Base-by-base conservation (phyloP, 1,139 yeast genomes). In the Saccharomyces pastorianus region DNA sequence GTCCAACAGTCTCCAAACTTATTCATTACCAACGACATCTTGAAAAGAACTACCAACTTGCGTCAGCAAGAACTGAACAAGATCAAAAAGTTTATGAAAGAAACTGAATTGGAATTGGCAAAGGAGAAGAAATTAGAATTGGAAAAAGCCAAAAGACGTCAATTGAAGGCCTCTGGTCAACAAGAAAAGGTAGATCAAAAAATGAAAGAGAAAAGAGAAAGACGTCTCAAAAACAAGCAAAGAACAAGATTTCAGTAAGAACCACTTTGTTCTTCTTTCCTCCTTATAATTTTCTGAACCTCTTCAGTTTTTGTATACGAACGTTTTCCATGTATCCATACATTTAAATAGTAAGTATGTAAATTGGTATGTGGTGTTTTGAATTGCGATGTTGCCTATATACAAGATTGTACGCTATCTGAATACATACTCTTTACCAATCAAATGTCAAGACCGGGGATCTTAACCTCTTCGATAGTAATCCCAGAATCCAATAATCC, bases 161-260 rank as follows among this genome's bases (percentile, higher is more conserved):
- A 84, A 65, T 49, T 64, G 56, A 67, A 64, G 54, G 61, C 59
- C 46, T 81, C 88, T 59, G 90, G 85, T 68, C 88, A 84, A 65
- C 88, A 83, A 70, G 83, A 83, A 63, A 88, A 85, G 73, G 71
- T 80, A 54, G 95, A 87, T 64, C 85, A 82, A 74, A 88, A 84
- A 74, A 82, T 80, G 73, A 76, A 76, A 60, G 85, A 79, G 56
- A 80, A 80, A 69, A 79, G 80, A 64, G 77, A 75, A 59, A 73
- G 82, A 64, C 78, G 82, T 70, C 69, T 69, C 61, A 73, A 70
- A 59, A 74, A 73, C 67, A 78, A 71, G 60, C 80, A 76, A 68
- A 69, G 68, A 49, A 66, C 69, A 53, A 71, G 74, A 64, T 68
- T 68, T 49, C 50, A 49, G 46, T 29, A 47, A 14, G 20, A 29